Evolutionary conservation across 1,284 basidiomycete genomes (phyloP), one percentile per base, ranked within the genome.

Genomic region (Sanghuangporus weigelae): DNA sequence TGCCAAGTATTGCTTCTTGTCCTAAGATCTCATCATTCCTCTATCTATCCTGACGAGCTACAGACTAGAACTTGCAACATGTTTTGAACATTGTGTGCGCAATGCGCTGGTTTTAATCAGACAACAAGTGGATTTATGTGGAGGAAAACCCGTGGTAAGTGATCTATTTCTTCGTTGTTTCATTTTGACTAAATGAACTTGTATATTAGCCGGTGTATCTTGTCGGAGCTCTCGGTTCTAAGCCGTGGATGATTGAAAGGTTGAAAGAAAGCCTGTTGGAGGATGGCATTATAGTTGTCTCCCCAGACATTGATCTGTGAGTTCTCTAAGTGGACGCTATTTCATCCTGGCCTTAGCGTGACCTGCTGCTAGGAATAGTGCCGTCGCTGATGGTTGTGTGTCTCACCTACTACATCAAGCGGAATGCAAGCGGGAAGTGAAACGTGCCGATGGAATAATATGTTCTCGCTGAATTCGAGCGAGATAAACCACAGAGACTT

Each of bases 211-310:
- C 87, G 19, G 84, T 91, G 12, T 91, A 88, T 78, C 77, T 92
- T 31, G 89, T 92, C 7, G 89, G 89, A 69, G 89, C 89, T 42
- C 91, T 90, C 68, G 89, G 88, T 2, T 86, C 88, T 0, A 90
- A 86, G 66, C 85, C 87, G 0, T 91, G 88, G 87, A 75, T 91
- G 16, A 89, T 90, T 72, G 79, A 77, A 38, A 88, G 90, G 70
- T 77, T 91, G 7, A 85, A 89, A 74, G 84, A 86, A 64, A 82
- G 81, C 21, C 80, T 90, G 8, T 74, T 75, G 2, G 77, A 79
- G 1, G 75, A 81, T 55, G 77, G 78, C 39, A 78, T 91, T 62
- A 79, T 79, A 2, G 84, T 92, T 66, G 87, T 83, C 71, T 76
- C 87, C 57, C 89, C 89, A 16, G 89, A 91, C 69, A 86, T 82